Percentiles rank a stretch among this genome's conserved stretches.
These are phyloP conservation scores for Ustilago curta DNA, from an alignment of 1,284 basidiomycete genomes.

Conservation along the genomic window DNA sequence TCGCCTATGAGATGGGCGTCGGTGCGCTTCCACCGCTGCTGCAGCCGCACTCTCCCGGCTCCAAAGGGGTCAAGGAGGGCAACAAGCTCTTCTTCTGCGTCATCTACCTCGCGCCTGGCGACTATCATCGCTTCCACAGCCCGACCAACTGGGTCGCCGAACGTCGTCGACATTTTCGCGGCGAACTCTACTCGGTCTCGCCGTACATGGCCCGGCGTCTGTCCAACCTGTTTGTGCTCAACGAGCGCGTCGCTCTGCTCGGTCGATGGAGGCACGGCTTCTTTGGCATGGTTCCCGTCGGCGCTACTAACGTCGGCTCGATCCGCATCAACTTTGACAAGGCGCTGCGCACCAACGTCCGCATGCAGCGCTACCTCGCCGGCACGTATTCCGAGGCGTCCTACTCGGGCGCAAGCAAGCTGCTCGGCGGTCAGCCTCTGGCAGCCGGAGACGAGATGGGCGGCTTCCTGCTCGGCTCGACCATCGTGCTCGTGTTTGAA, in stretches of 20 bases:
- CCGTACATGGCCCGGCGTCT: slow-evolving; percentile 94
- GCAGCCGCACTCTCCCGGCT: slow-evolving; percentile 55
- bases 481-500: slow-evolving; percentile 96
- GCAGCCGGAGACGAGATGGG: slow-evolving; percentile 93
- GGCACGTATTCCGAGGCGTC: slow-evolving; percentile 91
- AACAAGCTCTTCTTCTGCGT: slow-evolving; percentile 91
- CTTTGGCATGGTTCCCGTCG: slow-evolving; percentile 96
- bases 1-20: slow-evolving; percentile 67
- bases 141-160: slow-evolving; percentile 98
- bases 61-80: slow-evolving; percentile 71
- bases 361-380: slow-evolving; percentile 67
- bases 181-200: slow-evolving; percentile 96
- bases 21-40: slow-evolving; percentile 63
- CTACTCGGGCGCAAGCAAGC: slow-evolving; percentile 61
- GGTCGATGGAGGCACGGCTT: slow-evolving; percentile 96
- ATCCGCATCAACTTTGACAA: slow-evolving; percentile 97
- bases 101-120: slow-evolving; percentile 96
- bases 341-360: slow-evolving; percentile 72
- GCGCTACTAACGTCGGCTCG: slow-evolving; percentile 96
- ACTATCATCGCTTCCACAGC: slow-evolving; percentile 98
- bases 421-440: slow-evolving; percentile 90
- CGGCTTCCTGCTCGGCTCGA: slow-evolving; percentile 93
- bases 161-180: slow-evolving; percentile 91
- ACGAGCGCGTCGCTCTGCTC: slow-evolving; percentile 96
- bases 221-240: slow-evolving; percentile 93